Evolutionary conservation across 495 filamentous ascomycete species (phyloP).

Genomic region (Hyaloscypha hepaticicola): DNA sequence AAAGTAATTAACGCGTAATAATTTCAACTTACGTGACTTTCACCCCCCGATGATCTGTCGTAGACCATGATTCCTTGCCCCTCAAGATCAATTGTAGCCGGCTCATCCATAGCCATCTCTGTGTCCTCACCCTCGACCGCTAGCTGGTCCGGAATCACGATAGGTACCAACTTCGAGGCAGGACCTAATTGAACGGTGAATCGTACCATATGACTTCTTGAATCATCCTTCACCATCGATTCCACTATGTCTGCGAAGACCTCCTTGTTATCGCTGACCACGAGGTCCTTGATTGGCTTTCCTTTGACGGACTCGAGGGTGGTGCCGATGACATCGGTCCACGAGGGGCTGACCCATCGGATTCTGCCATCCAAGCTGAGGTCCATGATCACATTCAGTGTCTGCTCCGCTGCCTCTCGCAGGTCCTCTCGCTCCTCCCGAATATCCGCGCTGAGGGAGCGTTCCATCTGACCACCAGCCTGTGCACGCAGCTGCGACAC

Average conservation of each 20-base stretch:
- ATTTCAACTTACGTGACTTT: conserved; percentile 75
- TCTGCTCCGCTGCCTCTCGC: conserved; percentile 93
- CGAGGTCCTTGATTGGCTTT: conserved; percentile 73
- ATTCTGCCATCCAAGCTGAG: conserved; percentile 84
- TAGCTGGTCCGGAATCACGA: conserved; percentile 39
- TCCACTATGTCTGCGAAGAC: conserved; percentile 81
- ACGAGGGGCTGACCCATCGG: conserved; percentile 96
- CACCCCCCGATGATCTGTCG: conserved; percentile 79
- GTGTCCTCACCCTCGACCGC: conserved; percentile 42
- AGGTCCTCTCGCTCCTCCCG: conserved; percentile 83
- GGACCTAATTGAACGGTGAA: conserved; percentile 78
- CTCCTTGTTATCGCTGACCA: conserved; percentile 70
- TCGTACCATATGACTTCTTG: conserved; percentile 85
- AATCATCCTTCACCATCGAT: conserved; percentile 89
- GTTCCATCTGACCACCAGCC: conserved; percentile 47
- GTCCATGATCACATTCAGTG: conserved; percentile 91
- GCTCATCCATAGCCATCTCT: conserved; percentile 38
- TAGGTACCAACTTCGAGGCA: conserved; percentile 61
- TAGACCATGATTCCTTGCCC: conserved; percentile 98
- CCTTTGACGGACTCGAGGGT: conserved; percentile 69
- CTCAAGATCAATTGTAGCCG: conserved; percentile 71
- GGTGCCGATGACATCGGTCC: conserved; percentile 89
- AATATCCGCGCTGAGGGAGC: conserved; percentile 54
- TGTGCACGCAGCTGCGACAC: conserved; percentile 45
- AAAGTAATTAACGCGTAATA: neutral